A percentile compares a stretch with the other conserved stretches of the same genome.
Evolutionary conservation across 1,284 basidiomycete genomes (phyloP).

Genomic region (Apiotrichum gamsii): DNA sequence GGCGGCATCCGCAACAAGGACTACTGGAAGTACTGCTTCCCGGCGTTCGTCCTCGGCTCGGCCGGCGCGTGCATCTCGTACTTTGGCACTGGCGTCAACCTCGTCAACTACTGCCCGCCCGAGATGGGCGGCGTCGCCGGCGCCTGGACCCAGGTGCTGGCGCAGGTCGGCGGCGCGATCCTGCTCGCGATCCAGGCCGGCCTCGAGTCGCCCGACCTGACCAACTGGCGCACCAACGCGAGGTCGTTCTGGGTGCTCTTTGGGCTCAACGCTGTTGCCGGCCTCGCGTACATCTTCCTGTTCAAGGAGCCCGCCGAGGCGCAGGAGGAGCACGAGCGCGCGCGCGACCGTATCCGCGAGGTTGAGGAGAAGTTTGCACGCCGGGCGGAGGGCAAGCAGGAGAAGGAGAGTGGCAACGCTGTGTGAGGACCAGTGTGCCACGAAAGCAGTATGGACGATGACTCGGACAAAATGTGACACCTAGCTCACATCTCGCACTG

Average conservation of each 20-base stretch:
- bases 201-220: slow-evolving; percentile 27
- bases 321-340: slow-evolving; percentile 31
- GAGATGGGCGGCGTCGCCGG: slow-evolving; percentile 42
- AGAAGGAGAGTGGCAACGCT: too few species aligned
- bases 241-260: slow-evolving; percentile 35
- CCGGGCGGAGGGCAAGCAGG: background rate
- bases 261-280: slow-evolving; percentile 26
- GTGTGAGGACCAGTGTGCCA: too few species aligned
- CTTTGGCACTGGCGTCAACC: slow-evolving; percentile 27
- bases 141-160: slow-evolving; percentile 39
- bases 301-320: slow-evolving; percentile 26
- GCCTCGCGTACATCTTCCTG: slow-evolving; percentile 26
- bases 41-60: slow-evolving; percentile 24
- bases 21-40: slow-evolving; percentile 42
- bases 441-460: too few species aligned
- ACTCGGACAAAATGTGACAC: too few species aligned
- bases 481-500: too few species aligned
- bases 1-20: slow-evolving; percentile 32
- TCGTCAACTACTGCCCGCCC: slow-evolving; percentile 31
- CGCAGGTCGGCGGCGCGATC: slow-evolving; percentile 33
- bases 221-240: slow-evolving; percentile 29
- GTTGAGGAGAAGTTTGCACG: slow-evolving; percentile 5
- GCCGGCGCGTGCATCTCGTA: slow-evolving; percentile 24
- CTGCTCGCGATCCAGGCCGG: slow-evolving; percentile 41
- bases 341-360: slow-evolving; percentile 29